Percentiles rank a stretch among this genome's conserved stretches.
Conservation (phyloP, 345 rosid species). For the Euphorbia pulcherrima region DNA sequence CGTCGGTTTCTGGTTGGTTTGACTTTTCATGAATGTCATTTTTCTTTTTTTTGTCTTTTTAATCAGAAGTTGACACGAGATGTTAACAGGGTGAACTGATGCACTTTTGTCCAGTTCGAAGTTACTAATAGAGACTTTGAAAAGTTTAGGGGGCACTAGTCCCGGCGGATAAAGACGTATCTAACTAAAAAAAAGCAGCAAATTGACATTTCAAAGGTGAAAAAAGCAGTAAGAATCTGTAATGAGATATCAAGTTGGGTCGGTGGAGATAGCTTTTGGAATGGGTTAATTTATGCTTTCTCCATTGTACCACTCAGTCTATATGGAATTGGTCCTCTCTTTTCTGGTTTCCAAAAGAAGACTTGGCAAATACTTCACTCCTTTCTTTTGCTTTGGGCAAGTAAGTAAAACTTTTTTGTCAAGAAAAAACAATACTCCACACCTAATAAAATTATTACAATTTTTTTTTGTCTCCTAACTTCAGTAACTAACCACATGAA, state of each 20-base stretch:
- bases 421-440: not conserved
- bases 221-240: conserved; percentile 2
- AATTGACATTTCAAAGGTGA: not conserved
- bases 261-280: conserved; percentile 8
- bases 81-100: too few species aligned
- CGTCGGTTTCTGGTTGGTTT: too few species aligned
- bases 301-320: not conserved
- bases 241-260: not conserved
- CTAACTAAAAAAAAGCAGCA: too few species aligned
- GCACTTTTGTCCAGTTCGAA: too few species aligned
- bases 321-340: not conserved
- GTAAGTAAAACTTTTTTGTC: not conserved
- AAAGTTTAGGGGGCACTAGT: too few species aligned
- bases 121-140: too few species aligned
- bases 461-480: not conserved
- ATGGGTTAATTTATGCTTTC: not conserved
- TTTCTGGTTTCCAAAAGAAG: not conserved
- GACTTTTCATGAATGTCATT: too few species aligned
- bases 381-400: not conserved
- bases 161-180: too few species aligned
- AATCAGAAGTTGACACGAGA: too few species aligned
- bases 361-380: conserved; percentile 15
- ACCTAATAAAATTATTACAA: not conserved
- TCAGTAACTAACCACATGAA: not conserved
- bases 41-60: too few species aligned